Evolutionary conservation across 2,329 filamentous ascomycete genomes (phyloP).

Genomic region (Fusarium sulawesiense): DNA sequence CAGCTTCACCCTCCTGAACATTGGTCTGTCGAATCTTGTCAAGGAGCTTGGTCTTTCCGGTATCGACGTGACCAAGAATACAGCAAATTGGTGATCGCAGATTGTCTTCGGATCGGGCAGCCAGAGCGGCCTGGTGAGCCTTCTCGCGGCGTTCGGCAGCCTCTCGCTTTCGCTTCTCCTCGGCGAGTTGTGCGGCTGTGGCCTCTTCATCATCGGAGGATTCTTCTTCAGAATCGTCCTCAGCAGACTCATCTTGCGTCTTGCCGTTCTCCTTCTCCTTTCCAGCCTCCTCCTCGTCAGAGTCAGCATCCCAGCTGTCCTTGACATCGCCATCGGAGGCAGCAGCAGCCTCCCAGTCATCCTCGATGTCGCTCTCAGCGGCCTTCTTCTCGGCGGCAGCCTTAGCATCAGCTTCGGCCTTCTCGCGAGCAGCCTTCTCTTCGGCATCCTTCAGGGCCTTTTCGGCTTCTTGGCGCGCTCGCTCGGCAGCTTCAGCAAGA

Average conservation of each 20-base stretch:
- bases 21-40: conserved; percentile 99
- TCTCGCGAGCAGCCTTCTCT: conserved; percentile 68
- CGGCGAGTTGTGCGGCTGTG: conserved; percentile 78
- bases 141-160: conserved; percentile 89
- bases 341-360: conserved; percentile 90
- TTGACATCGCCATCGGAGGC: conserved; percentile 84
- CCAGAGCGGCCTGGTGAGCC: conserved; percentile 90
- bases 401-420: conserved; percentile 67
- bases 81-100: conserved; percentile 98
- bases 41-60: conserved; percentile 98
- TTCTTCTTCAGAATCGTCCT: conserved; percentile 72
- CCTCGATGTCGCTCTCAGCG: conserved; percentile 71
- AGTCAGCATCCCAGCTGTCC: conserved; percentile 94
- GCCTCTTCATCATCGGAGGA: conserved; percentile 77
- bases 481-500: conserved; percentile 81
- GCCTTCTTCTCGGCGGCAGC: conserved; percentile 66
- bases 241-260: conserved; percentile 43
- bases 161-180: conserved; percentile 84
- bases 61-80: conserved; percentile 99
- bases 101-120: conserved; percentile 91
- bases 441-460: conserved; percentile 71
- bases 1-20: conserved; percentile 98
- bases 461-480: conserved; percentile 75
- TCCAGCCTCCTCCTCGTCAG: conserved; percentile 73
- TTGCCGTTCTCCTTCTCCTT: conserved; percentile 64